Conservation (phyloP, 2,329 filamentous ascomycete species). For the Ascochyta pisi region DNA sequence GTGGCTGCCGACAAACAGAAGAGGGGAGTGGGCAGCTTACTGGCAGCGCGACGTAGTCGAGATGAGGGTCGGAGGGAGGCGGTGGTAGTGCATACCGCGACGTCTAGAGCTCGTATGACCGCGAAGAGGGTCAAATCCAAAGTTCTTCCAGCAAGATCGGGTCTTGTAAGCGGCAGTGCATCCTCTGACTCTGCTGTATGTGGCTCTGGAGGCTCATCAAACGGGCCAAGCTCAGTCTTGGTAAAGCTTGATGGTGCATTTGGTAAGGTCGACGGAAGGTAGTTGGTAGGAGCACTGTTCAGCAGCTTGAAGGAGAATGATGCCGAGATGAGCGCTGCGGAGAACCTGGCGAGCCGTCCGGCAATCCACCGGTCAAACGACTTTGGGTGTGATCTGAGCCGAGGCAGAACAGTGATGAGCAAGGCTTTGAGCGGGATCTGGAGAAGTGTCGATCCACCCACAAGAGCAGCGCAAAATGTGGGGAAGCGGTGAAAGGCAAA, state of each 20-base stretch:
- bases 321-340: conserved; percentile 57
- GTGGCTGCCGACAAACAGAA: conserved; percentile 76
- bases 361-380: not conserved
- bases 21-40: conserved; percentile 68
- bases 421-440: conserved; percentile 40
- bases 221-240: conserved; percentile 27
- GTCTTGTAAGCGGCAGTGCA: conserved; percentile 18
- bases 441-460: conserved; percentile 60
- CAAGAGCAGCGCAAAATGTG: conserved; percentile 59
- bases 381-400: conserved; percentile 21
- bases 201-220: conserved; percentile 35
- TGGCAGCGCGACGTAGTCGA: conserved; percentile 30
- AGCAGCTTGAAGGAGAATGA: conserved; percentile 58
- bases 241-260: conserved; percentile 12
- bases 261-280: not conserved
- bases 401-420: conserved; percentile 10
- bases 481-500: conserved; percentile 58
- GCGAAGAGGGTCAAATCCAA: conserved; percentile 85
- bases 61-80: conserved; percentile 2
- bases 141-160: conserved; percentile 69
- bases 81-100: conserved; percentile 56
- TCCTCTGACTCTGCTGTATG: conserved; percentile 9
- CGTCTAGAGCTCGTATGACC: conserved; percentile 73
- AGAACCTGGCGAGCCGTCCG: conserved; percentile 46
- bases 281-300: conserved; percentile 48